Conservation (phyloP, 2,329 filamentous ascomycete genomes). For the Aspergillus ochraceus region DNA sequence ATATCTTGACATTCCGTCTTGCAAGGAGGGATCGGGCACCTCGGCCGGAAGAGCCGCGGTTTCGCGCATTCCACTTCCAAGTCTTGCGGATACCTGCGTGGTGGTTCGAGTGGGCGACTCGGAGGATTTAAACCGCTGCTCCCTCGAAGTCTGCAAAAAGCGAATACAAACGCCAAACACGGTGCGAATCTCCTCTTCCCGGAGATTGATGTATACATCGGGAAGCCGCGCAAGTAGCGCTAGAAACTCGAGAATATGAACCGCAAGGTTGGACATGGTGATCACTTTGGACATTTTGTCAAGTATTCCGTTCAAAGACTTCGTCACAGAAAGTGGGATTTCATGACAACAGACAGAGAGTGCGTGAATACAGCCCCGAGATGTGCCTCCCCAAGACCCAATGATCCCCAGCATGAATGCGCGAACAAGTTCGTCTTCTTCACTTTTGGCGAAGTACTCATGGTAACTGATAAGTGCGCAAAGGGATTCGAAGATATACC, state of each 20-base stretch:
- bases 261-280: constrained; percentile 84
- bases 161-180: constrained; percentile 95
- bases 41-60: constrained; percentile 32
- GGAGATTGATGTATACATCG: constrained; percentile 81
- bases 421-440: constrained; percentile 86
- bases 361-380: constrained; percentile 91
- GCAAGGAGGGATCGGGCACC: constrained; percentile 41
- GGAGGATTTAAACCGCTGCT: constrained; percentile 45
- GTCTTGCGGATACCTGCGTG: constrained; percentile 37
- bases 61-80: constrained; percentile 48
- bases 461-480: constrained; percentile 91
- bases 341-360: constrained; percentile 95
- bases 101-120: constrained; percentile 35
- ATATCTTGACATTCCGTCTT: constrained; percentile 85
- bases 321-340: constrained; percentile 81
- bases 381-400: constrained; percentile 78
- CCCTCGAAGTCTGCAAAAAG: constrained; percentile 85
- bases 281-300: constrained; percentile 96
- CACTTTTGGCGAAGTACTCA: constrained; percentile 74
- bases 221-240: constrained; percentile 82
- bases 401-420: constrained; percentile 80
- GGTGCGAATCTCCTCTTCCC: constrained; percentile 87
- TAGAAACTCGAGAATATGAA: constrained; percentile 96
- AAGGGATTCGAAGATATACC: constrained; percentile 82
- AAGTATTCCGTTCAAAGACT: constrained; percentile 79